Evolutionary conservation across 495 filamentous ascomycete genomes (phyloP).

Genomic region (Acidomyces sp.): DNA sequence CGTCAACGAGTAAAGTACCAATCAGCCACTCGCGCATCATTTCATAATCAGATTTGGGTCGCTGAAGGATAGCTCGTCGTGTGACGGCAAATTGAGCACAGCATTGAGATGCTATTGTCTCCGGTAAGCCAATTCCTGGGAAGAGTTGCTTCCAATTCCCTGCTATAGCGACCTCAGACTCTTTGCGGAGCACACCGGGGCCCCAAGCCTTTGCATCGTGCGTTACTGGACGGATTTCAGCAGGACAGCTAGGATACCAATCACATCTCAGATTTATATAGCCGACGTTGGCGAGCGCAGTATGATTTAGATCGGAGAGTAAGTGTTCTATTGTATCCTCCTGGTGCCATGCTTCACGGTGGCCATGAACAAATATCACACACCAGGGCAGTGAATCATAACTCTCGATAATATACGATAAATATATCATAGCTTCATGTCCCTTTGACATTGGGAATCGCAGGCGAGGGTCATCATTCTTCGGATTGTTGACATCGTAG

Average conservation of each 20-base stretch:
- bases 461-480: conserved; percentile 5
- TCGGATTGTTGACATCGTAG: conserved; percentile 9
- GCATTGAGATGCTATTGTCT: conserved; percentile 36
- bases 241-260: conserved; percentile 40
- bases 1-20: conserved; percentile 47
- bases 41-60: conserved; percentile 46
- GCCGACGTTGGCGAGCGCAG: conserved; percentile 32
- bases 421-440: conserved; percentile 64
- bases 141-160: conserved; percentile 28
- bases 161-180: conserved; percentile 23
- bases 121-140: conserved; percentile 37
- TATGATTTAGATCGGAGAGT: conserved; percentile 25
- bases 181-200: conserved; percentile 1
- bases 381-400: conserved; percentile 56
- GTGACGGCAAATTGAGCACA: conserved; percentile 56
- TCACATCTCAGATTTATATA: conserved; percentile 39
- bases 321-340: conserved; percentile 20
- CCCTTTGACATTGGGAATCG: conserved; percentile 37
- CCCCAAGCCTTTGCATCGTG: conserved; percentile 7
- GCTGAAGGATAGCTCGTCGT: conserved; percentile 32
- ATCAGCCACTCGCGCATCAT: conserved; percentile 57
- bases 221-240: conserved; percentile 43
- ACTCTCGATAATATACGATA: conserved; percentile 57
- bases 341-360: conserved; percentile 40
- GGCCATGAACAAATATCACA: conserved; percentile 54